These are phyloP conservation scores for Punica granatum DNA, from an alignment of 345 rosid genomes.

Conservation along the genomic window DNA sequence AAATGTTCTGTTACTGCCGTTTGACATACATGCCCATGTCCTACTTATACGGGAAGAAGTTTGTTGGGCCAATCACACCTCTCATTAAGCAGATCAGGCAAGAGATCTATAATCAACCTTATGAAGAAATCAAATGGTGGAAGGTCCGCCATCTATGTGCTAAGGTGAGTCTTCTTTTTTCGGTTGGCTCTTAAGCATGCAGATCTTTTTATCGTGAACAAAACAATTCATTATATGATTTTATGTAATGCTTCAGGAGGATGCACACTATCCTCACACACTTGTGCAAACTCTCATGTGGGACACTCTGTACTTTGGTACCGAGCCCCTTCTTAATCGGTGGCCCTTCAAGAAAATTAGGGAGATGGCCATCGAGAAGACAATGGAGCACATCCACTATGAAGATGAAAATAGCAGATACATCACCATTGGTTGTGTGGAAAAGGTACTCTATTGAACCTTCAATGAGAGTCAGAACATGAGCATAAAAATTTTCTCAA, in stretches of 20 bases:
- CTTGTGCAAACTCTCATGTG: conserved; percentile 47
- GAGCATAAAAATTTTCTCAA: neutral
- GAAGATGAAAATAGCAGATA: conserved; percentile 64
- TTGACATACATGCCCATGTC: conserved; percentile 69
- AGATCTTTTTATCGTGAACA: neutral
- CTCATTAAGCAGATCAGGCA: conserved; percentile 39
- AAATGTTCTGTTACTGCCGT: conserved; percentile 64
- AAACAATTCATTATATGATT: neutral
- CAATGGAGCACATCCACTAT: conserved; percentile 58
- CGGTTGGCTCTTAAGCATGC: neutral
- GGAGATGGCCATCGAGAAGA: conserved; percentile 38
- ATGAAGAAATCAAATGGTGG: conserved; percentile 46
- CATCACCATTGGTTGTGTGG: conserved; percentile 55
- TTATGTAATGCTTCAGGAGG: conserved; percentile 30
- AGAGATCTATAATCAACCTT: conserved; percentile 45
- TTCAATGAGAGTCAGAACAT: neutral
- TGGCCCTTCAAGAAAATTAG: conserved; percentile 58
- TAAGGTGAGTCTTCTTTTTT: conserved; percentile 19
- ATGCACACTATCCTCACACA: conserved; percentile 53
- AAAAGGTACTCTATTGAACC: conserved; percentile 29
- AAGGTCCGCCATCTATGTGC: conserved; percentile 41
- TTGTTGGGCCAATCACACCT: conserved; percentile 49
- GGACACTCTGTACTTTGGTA: conserved; percentile 40
- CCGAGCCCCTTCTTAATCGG: conserved; percentile 40
- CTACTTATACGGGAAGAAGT: conserved; percentile 52